Conservation (phyloP, 306 rosid species). For the Benincasa hispida region DNA sequence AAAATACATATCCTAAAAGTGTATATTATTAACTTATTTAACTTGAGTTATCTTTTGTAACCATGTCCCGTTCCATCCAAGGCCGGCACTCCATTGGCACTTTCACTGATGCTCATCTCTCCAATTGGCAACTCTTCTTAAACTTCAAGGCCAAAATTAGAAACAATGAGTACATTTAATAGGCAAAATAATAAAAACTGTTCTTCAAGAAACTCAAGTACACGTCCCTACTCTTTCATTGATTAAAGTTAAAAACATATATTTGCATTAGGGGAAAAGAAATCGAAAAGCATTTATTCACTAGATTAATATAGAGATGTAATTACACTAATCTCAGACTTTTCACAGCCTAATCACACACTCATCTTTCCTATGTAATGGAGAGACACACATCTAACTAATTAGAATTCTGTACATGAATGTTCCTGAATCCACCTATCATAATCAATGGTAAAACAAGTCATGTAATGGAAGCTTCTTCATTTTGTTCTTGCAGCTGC, state of each 20-base stretch:
- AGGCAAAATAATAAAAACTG: neutral
- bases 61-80: neutral
- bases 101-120: neutral
- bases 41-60: no score
- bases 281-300: neutral
- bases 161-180: neutral
- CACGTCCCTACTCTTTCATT: neutral
- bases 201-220: neutral
- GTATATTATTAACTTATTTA: no score
- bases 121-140: neutral
- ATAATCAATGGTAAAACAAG: neutral
- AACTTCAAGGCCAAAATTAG: neutral
- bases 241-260: neutral
- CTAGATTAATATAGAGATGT: neutral
- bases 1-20: no score
- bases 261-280: neutral
- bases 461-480: neutral
- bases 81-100: neutral
- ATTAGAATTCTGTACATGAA: neutral
- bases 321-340: neutral
- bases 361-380: neutral
- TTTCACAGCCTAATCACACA: neutral
- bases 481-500: constrained; percentile 3
- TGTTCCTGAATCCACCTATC: neutral
- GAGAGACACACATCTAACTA: neutral